A percentile compares a stretch with the other conserved stretches of the same genome.
These are phyloP conservation scores for Volutella citrinella DNA, from an alignment of 2,329 filamentous ascomycete genomes.

Conservation along the genomic window DNA sequence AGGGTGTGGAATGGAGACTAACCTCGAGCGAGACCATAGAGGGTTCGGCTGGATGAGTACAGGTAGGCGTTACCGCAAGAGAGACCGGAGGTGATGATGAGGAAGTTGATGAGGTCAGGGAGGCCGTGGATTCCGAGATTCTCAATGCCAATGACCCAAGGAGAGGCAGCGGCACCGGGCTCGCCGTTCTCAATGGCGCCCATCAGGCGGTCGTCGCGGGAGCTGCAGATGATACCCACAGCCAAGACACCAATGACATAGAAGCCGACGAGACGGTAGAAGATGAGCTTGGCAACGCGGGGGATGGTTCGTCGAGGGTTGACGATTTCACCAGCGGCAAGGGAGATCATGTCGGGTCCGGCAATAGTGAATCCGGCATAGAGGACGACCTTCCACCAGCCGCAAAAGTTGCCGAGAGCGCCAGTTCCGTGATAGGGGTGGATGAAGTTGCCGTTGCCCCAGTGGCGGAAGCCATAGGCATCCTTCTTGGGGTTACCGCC, in stretches of 20 bases:
- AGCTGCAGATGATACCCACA: conserved; percentile 52
- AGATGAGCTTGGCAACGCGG: conserved; percentile 68
- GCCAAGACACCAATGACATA: conserved; percentile 65
- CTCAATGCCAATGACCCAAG: conserved; percentile 59
- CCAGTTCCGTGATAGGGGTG: conserved; percentile 39
- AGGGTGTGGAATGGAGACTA: too few relatives aligned
- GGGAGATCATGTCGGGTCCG: conserved; percentile 64
- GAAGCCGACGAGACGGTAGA: conserved; percentile 69
- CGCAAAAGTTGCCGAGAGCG: conserved; percentile 58
- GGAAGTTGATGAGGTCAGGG: conserved; percentile 55
- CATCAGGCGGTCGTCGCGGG: conserved; percentile 42
- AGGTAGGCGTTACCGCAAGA: conserved; percentile 47
- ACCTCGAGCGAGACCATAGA: conserved; percentile 44
- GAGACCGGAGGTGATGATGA: conserved; percentile 54
- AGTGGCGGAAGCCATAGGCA: conserved; percentile 63
- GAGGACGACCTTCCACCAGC: conserved; percentile 55
- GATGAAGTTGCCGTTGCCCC: conserved; percentile 35
- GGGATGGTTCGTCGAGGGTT: conserved; percentile 65
- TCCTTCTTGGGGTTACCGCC: conserved; percentile 62
- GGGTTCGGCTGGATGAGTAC: conserved; percentile 43
- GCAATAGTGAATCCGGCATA: conserved; percentile 67
- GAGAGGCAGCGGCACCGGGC: too few relatives aligned
- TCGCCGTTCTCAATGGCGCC: conserved; percentile 42
- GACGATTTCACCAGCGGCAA: conserved; percentile 56
- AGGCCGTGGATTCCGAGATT: conserved; percentile 50